Evolutionary conservation across 305 asterid species (phyloP), one percentile per base, ranked within the genome.

Genomic region (Euphrasia arctica): DNA sequence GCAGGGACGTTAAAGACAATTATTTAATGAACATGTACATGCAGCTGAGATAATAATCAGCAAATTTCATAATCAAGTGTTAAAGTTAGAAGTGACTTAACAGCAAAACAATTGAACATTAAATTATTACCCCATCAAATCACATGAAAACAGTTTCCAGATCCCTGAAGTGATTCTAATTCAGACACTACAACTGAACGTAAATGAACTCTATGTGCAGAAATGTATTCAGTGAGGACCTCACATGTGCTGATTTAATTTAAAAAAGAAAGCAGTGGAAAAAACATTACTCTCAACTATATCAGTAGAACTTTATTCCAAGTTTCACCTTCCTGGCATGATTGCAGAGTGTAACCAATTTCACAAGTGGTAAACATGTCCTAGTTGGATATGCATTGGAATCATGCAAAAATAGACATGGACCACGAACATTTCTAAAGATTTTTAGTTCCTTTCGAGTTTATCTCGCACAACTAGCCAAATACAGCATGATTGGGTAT

Each of bases 401-500:
- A 7, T 39, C 9, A 39, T 39, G 11, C 43, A 39, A 39, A 39
- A 39, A 6, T 8, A 56, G 11, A 13, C 54, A 12, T 14, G 67
- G 4, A 25, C 29, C 18, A 18, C 7, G 43, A 14, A 52, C 50
- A 14, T 41, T 15, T 29, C 4, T 14, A 62, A 62, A 15, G 32
- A 45, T 14, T 56, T 45, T 45, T 55, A 64, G 49, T 58, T 34
- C 12, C 25, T 54, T 52, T 13, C 28, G 31, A 41, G 58, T 60
- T 55, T 13, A 48, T n/a, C 34, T 13, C 39, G 28, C 2, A 27
- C 28, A 57, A 65, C 63, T 18, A 31, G 49, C 45, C 51, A 57
- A 72, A 49, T 31, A 58, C 58, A 65, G 54, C 50, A 43, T 49
- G 62, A 15, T 27, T 54, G 60, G 14, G n/a, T 55, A 67, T 62